Percentiles rank a stretch among this genome's conserved stretches.
These are phyloP conservation scores for Trapa bicornis DNA, from an alignment of 345 rosid genomes.

Conservation along the genomic window DNA sequence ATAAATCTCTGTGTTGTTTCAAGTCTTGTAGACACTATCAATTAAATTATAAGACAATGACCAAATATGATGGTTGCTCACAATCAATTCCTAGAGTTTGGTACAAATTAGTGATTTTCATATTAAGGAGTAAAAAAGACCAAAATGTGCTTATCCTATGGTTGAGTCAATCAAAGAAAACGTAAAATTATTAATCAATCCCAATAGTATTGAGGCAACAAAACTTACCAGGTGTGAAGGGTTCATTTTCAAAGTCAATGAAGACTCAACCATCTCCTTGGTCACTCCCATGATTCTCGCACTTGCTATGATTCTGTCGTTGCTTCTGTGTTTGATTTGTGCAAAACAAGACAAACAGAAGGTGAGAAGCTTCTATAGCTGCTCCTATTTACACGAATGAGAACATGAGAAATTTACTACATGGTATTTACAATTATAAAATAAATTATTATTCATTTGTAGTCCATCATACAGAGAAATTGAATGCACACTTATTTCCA, in stretches of 20 bases:
- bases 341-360: background rate
- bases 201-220: background rate
- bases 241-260: constrained; percentile 51
- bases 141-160: background rate
- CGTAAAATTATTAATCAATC: too few species aligned
- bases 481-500: too few species aligned
- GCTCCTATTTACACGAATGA: background rate
- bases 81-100: too few species aligned
- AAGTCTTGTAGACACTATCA: background rate
- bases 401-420: too few species aligned
- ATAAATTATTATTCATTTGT: too few species aligned
- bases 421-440: too few species aligned
- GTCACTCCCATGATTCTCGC: constrained; percentile 50
- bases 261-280: constrained; percentile 63
- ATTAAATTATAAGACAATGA: background rate
- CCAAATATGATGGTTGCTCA: too few species aligned
- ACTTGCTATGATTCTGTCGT: constrained; percentile 17
- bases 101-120: too few species aligned
- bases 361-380: background rate
- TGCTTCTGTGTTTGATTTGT: background rate
- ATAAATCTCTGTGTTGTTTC: too few species aligned
- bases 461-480: too few species aligned
- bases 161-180: background rate
- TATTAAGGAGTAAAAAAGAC: background rate
- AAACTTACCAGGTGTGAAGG: constrained; percentile 58